phyloP scores from a whole-genome alignment of 169 alveolate genomes.

The Toxoplasma gondii region DNA sequence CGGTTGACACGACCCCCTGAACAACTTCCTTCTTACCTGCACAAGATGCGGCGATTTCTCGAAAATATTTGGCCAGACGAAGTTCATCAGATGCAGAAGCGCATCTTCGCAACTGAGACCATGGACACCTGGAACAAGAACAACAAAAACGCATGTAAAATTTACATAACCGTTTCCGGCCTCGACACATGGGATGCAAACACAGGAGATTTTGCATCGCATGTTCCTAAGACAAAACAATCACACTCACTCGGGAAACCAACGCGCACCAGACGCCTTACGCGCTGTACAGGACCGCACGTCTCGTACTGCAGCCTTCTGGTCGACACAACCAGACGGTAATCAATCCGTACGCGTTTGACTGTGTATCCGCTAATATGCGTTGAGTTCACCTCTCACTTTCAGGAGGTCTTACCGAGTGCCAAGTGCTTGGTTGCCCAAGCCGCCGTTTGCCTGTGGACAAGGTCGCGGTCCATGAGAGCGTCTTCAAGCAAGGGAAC shows the following conservation, averaged over 20 bases:
- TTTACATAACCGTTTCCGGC: neutral
- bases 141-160: conserved; percentile 60
- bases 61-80: conserved; percentile 99
- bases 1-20: no score
- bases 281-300: no score
- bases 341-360: no score
- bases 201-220: no score
- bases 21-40: conserved; percentile 50
- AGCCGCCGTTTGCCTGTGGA: conserved; percentile 99
- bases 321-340: no score
- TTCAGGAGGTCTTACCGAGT: conserved; percentile 86
- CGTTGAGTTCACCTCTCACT: no score
- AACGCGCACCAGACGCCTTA: no score
- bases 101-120: conserved; percentile 90
- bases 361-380: no score
- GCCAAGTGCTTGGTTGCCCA: conserved; percentile 98
- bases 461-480: conserved; percentile 98
- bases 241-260: no score
- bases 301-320: no score
- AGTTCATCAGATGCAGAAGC: conserved; percentile 96
- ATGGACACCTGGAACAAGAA: conserved; percentile 68
- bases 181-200: no score
- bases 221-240: no score
- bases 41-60: conserved; percentile 98
- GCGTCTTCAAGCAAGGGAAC: conserved; percentile 99